These are phyloP conservation scores for Microbotryum intermedium DNA, from an alignment of 1,284 basidiomycete genomes.

Conservation along the genomic window DNA sequence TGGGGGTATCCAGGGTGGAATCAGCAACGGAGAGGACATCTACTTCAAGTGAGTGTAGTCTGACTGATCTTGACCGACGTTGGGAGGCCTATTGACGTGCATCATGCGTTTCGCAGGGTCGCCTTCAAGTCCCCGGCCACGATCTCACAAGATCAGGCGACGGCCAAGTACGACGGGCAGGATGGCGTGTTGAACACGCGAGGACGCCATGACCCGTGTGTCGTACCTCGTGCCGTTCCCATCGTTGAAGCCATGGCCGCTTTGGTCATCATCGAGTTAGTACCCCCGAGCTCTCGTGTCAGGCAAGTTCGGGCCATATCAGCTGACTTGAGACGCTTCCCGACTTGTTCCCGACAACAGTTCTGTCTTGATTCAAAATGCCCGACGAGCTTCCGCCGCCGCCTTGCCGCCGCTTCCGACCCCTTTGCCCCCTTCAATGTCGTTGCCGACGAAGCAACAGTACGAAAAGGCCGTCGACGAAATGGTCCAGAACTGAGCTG, in stretches of 20 bases:
- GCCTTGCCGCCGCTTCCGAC: conserved; percentile 69
- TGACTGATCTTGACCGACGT: neutral
- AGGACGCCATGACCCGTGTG: conserved; percentile 74
- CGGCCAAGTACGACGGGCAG: conserved; percentile 86
- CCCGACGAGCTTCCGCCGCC: conserved; percentile 57
- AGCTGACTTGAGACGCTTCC: neutral
- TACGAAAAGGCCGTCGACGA: conserved; percentile 16
- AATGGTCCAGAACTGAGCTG: conserved; percentile 5
- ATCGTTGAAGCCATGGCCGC: conserved; percentile 99
- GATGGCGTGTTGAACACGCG: conserved; percentile 77
- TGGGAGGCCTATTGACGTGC: neutral
- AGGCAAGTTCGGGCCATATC: neutral
- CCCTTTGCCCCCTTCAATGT: conserved; percentile 63
- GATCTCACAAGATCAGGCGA: conserved; percentile 84
- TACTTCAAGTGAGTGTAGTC: conserved; percentile 69
- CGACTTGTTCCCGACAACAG: conserved; percentile 30
- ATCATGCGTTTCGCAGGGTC: conserved; percentile 48
- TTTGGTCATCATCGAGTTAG: conserved; percentile 82
- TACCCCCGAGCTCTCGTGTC: conserved; percentile 15
- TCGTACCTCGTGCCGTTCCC: conserved; percentile 90
- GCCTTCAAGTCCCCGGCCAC: conserved; percentile 99
- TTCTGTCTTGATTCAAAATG: conserved; percentile 73
- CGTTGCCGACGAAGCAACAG: conserved; percentile 15
- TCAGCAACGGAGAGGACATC: conserved; percentile 93
- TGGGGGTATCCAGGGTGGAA: conserved; percentile 95